Evolutionary conservation across 2,329 filamentous ascomycete species (phyloP), one percentile per base, ranked within the genome.

Genomic region (Penicillium sp.): DNA sequence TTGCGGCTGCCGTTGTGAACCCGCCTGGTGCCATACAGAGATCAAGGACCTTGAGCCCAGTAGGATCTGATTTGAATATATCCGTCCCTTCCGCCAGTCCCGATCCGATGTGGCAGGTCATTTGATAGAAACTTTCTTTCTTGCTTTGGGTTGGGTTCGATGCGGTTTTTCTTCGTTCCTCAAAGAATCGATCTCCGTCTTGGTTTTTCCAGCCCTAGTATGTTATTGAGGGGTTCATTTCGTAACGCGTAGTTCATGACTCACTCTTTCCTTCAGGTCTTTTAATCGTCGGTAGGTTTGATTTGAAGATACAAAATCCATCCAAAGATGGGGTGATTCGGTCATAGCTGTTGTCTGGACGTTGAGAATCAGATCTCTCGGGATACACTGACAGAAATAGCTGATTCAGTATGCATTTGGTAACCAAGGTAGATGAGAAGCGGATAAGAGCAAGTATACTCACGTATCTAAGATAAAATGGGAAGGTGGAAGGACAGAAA

Each of bases 181-280:
- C 8, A 13, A 41, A 41, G n/a, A 41, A 41, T 13, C 19, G 37
- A 41, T 41, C 37, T 19, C 37, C 37, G n/a, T 19, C 37, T 41
- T 41, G 8, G 19, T 21, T 41, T 5, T 22, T 41, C 37, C 37
- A 41, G 9, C 37, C 37, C 37, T 41, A 21, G 8, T 6, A n/a
- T 21, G 19, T 41, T 41, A 41, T 41, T 21, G 10, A 8, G 9
- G 21, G 37, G 21, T 21, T 21, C 3, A 6, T 5, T 22, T 41
- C 37, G 19, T 41, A 5, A 5, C 0, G 0, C 3, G 13, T 5
- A 13, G 0, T 2, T 1, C 10, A 7, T 21, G n/a, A 41, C 37
- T 21, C 13, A 11, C 37, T 5, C n/a, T 41, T 19, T 41, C n/a
- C 9, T 41, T 41, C 0, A 41, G 19, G 4, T 13, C 19, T 3